Evolutionary conservation across 2,329 filamentous ascomycete genomes (phyloP).

Genomic region (Phialemoniopsis sp.): DNA sequence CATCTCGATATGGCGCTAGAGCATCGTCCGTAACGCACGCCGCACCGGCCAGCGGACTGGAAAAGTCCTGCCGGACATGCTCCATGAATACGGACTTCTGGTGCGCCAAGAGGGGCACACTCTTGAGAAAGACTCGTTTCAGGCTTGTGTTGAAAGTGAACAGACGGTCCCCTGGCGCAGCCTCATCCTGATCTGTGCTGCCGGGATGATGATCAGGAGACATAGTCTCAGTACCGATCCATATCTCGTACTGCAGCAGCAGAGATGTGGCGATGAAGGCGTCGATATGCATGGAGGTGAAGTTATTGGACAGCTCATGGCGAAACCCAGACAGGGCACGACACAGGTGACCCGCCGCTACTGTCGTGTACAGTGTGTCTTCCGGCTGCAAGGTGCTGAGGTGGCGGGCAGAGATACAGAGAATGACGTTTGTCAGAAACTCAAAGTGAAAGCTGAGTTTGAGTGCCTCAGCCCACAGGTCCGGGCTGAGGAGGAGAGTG

Average conservation of each 20-base stretch:
- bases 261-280: constrained; percentile 15
- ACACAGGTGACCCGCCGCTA: constrained; percentile 10
- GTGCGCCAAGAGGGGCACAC: constrained; percentile 6
- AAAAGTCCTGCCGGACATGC: constrained; percentile 1
- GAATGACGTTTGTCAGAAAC: constrained; percentile 14
- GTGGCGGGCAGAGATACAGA: constrained; percentile 15
- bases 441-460: constrained; percentile 16
- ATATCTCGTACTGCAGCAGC: constrained; percentile 15
- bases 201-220: constrained; percentile 4
- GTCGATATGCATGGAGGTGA: constrained; percentile 10
- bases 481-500: constrained; percentile 11
- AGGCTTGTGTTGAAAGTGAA: constrained; percentile 15
- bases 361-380: constrained; percentile 3
- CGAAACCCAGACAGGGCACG: constrained; percentile 11
- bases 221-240: constrained; percentile 11
- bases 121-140: constrained; percentile 13
- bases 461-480: constrained; percentile 10
- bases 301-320: constrained; percentile 4
- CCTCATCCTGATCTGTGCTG: too few relatives aligned
- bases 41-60: not conserved
- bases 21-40: constrained; percentile 3
- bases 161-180: constrained; percentile 11
- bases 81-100: constrained; percentile 5
- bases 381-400: constrained; percentile 10
- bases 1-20: constrained; percentile 3